Percentiles rank a stretch among this genome's conserved stretches.
These are phyloP conservation scores for Cercospora nicotianae DNA, from an alignment of 2,329 filamentous ascomycete species.

Conservation along the genomic window DNA sequence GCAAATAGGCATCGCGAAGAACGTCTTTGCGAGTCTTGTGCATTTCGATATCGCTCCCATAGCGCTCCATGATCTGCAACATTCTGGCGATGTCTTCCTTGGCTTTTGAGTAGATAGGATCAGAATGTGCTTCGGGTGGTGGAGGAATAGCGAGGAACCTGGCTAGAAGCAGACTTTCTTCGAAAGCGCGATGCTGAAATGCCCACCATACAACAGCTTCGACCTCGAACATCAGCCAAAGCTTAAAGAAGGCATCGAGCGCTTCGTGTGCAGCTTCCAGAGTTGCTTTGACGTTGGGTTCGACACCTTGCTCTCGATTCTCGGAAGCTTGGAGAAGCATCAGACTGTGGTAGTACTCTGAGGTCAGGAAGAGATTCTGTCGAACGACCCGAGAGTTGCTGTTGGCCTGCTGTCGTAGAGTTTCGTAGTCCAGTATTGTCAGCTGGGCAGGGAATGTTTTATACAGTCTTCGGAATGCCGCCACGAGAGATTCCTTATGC, in stretches of 20 bases:
- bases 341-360: constrained; percentile 79
- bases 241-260: constrained; percentile 70
- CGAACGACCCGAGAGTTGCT: constrained; percentile 66
- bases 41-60: constrained; percentile 49
- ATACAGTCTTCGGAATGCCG: constrained; percentile 69
- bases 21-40: constrained; percentile 50
- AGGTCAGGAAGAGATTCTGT: constrained; percentile 76
- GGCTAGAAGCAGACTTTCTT: constrained; percentile 57
- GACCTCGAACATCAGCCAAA: constrained; percentile 66
- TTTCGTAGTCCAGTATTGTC: constrained; percentile 64
- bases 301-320: constrained; percentile 55
- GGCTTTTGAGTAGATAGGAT: constrained; percentile 40
- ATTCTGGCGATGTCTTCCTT: constrained; percentile 48
- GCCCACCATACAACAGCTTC: constrained; percentile 84
- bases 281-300: constrained; percentile 64
- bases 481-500: constrained; percentile 68
- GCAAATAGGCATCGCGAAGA: constrained; percentile 46
- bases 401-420: constrained; percentile 57
- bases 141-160: constrained; percentile 26
- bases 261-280: constrained; percentile 75
- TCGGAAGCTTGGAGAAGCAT: constrained; percentile 76
- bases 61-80: constrained; percentile 49
- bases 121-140: constrained; percentile 14
- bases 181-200: constrained; percentile 76
- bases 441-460: constrained; percentile 71